A percentile compares a stretch with the other conserved stretches of the same genome.
Conservation (phyloP, 83 land plant species). For the Diphasiastrum complanatum region DNA sequence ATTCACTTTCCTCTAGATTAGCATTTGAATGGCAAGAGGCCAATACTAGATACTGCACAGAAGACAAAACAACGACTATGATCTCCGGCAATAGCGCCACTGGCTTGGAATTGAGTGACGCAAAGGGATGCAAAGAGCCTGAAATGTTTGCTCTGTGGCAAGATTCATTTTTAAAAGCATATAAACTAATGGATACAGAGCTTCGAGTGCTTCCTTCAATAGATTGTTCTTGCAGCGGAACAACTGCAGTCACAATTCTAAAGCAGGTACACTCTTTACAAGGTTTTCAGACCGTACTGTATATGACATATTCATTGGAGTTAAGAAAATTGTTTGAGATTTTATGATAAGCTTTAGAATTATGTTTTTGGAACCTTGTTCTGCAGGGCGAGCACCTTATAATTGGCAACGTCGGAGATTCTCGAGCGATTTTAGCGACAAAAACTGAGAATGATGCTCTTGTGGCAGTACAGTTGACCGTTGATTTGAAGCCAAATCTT, state of each 20-base stretch:
- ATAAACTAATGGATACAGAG: conserved; percentile 70
- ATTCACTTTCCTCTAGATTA: conserved; percentile 62
- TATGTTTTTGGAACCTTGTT: no score
- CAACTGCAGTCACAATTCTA: conserved; percentile 77
- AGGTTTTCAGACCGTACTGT: no score
- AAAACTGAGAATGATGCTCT: no score
- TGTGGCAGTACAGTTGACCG: no score
- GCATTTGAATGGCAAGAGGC: conserved; percentile 48
- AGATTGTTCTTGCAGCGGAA: conserved; percentile 88
- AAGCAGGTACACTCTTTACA: no score
- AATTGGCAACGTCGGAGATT: no score
- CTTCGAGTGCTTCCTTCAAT: conserved; percentile 48
- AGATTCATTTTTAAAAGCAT: conserved; percentile 65
- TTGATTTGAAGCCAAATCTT: no score
- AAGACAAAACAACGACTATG: conserved; percentile 33
- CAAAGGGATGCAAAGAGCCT: conserved; percentile 31
- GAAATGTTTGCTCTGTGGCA: conserved; percentile 43
- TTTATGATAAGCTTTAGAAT: no score
- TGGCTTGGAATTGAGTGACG: conserved; percentile 32
- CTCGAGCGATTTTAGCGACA: no score
- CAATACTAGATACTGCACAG: conserved; percentile 22
- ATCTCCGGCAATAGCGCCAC: conserved; percentile 38
- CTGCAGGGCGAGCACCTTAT: no score
- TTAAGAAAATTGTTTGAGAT: no score
- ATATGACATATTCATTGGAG: no score